Evolutionary conservation across 2,329 filamentous ascomycete species (phyloP), one percentile per base, ranked within the genome.

Genomic region (Exserohilum turcica): DNA sequence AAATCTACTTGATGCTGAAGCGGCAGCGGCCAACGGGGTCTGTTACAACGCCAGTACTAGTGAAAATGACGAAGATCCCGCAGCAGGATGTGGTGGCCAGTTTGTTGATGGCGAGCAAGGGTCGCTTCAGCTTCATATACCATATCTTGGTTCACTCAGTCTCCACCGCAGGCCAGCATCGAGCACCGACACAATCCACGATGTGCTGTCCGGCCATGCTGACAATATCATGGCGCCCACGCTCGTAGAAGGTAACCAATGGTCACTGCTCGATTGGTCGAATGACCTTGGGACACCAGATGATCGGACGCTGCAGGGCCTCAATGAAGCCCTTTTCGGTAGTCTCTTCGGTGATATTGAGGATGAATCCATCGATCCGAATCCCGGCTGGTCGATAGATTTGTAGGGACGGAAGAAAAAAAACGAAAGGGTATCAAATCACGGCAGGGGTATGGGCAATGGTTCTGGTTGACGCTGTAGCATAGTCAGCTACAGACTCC

Each of bases 61-160:
- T 0, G 47, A 60, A 3, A 49, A 57, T 2, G 60, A 62, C 12
- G 31, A 18, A 12, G 47, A 16, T n/a, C 42, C 60, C 7, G 21
- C 4, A 24, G 7, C 21, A 1, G 71, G 72, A 3, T 56, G 63
- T 6, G 63, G 66, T 13, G 63, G 65, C 36, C 59, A 64, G 6
- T 52, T 61, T 6, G 51, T 48, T 3, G 38, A 56, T 10, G 42
- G 19, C 9, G 45, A 46, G 10, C 29, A 43, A 10, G 29, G 29
- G 2, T 37, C 65, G 5, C 52, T 60, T 10, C 40, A 47, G n/a
- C 31, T 65, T 6, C 32, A 44, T 10, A 56, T 66, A n/a, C 63
- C 63, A 1, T 54, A 61, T 15, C 56, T 57, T 38, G 60, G 60
- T 7, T 57, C 61, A 6, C 64, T 75, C 45, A 66, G 58, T 13